Conservation (phyloP, 805 yeast species). For the Ogataea sp. region DNA sequence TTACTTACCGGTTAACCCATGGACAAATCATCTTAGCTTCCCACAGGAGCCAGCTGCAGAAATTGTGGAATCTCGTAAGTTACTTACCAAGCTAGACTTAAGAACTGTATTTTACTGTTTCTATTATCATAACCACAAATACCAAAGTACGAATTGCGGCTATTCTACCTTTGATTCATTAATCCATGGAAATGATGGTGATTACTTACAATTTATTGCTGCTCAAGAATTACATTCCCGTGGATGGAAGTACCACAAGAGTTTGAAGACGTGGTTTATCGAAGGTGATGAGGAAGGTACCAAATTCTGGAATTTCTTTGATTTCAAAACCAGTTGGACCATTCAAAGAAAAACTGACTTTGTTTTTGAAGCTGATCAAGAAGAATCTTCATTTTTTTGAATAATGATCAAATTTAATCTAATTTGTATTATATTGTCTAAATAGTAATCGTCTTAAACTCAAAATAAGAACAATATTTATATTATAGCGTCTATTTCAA, state of each 20-base stretch:
- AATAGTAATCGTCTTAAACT: not conserved
- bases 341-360: constrained; percentile 35
- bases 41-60: constrained; percentile 80
- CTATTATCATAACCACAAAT: constrained; percentile 53
- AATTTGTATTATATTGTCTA: too few species aligned
- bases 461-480: not conserved
- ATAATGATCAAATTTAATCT: too few species aligned
- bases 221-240: constrained; percentile 72
- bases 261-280: constrained; percentile 74
- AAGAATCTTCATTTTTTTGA: constrained; percentile 15
- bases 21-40: constrained; percentile 82
- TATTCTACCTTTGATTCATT: not conserved
- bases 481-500: constrained; percentile 1
- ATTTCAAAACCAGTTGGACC: constrained; percentile 45
- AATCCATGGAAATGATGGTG: constrained; percentile 29
- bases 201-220: constrained; percentile 65
- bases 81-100: constrained; percentile 65
- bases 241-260: constrained; percentile 76
- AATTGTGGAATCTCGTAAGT: constrained; percentile 47
- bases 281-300: constrained; percentile 2
- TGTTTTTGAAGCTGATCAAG: constrained; percentile 23
- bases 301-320: constrained; percentile 65
- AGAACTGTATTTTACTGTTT: constrained; percentile 90
- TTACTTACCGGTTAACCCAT: constrained; percentile 72
- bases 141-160: constrained; percentile 10